phyloP scores from a whole-genome alignment of 306 rosid species.

The Cucurbita argyrosperma region DNA sequence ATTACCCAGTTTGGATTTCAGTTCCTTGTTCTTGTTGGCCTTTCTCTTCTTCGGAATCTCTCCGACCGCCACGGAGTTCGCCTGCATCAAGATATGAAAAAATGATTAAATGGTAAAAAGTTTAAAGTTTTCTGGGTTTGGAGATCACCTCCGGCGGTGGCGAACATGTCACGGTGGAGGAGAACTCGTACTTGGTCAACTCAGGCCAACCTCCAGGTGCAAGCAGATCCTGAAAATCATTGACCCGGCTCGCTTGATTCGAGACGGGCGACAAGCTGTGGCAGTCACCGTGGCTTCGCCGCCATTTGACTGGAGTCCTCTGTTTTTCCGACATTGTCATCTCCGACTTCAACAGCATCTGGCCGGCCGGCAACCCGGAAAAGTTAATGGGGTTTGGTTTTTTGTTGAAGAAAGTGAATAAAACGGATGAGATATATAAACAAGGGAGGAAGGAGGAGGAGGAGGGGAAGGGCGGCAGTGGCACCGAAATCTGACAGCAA shows the following conservation, averaged over 20 bases:
- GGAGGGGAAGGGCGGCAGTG: neutral
- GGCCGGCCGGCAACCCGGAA: neutral
- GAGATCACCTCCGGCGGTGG: constrained; percentile 8
- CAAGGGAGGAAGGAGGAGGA: neutral
- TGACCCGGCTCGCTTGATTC: neutral
- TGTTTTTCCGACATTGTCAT: neutral
- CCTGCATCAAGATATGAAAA: neutral
- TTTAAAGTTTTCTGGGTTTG: neutral
- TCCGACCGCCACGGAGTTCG: constrained; percentile 10
- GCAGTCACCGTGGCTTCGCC: neutral
- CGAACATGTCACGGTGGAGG: neutral
- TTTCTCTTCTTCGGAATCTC: constrained; percentile 49
- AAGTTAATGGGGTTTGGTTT: neutral
- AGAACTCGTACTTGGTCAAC: neutral
- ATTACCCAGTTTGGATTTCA: constrained; percentile 25
- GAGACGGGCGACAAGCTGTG: neutral
- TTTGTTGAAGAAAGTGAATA: neutral
- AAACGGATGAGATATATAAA: neutral
- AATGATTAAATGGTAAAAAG: neutral
- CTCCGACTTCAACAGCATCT: neutral
- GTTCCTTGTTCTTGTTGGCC: constrained; percentile 20
- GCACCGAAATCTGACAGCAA: constrained; percentile 27
- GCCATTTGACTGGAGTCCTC: neutral
- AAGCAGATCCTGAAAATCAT: constrained; percentile 6
- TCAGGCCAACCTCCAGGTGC: neutral